A percentile compares a stretch with the other conserved stretches of the same genome.
Evolutionary conservation across 345 rosid genomes (phyloP).

Genomic region (Anacardium occidentale): DNA sequence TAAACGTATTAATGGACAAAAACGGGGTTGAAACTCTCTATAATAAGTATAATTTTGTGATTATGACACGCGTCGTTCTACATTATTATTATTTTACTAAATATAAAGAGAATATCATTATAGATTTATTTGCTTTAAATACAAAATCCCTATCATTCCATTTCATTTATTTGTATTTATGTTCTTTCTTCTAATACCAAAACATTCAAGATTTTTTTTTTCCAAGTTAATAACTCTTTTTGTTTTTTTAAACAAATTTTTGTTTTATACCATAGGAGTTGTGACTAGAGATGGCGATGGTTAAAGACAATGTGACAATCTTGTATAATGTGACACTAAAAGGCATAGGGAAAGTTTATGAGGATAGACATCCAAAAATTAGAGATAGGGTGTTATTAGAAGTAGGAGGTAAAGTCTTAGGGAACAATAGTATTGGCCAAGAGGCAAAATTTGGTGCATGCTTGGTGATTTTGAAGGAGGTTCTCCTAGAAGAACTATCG

Average conservation of each 20-base stretch:
- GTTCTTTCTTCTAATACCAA: not conserved
- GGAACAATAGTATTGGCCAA: slow-evolving; percentile 21
- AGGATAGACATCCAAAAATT: slow-evolving; percentile 25
- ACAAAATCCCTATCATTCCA: not conserved
- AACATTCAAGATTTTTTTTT: not conserved
- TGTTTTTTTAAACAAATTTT: not conserved
- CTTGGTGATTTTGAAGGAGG: slow-evolving; percentile 23
- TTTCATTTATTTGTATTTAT: not conserved
- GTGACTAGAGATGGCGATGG: slow-evolving; percentile 23
- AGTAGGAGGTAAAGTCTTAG: slow-evolving; percentile 22
- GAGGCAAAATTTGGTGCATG: slow-evolving; percentile 29
- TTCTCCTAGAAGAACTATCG: slow-evolving; percentile 17
- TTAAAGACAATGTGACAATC: slow-evolving; percentile 20
- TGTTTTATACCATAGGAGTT: slow-evolving; percentile 10
- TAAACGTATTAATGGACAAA: not conserved
- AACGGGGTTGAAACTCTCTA: not conserved
- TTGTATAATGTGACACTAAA: slow-evolving; percentile 27
- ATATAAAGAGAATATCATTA: not conserved
- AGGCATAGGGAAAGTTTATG: slow-evolving; percentile 18
- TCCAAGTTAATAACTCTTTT: not conserved
- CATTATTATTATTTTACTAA: not conserved
- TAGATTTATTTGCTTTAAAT: not conserved
- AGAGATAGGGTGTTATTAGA: slow-evolving; percentile 21
- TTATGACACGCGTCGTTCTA: not conserved
- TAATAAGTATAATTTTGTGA: not conserved